These are phyloP conservation scores for Nakaseomyces glabratus DNA, from an alignment of 1,139 yeast species.

Conservation along the genomic window DNA sequence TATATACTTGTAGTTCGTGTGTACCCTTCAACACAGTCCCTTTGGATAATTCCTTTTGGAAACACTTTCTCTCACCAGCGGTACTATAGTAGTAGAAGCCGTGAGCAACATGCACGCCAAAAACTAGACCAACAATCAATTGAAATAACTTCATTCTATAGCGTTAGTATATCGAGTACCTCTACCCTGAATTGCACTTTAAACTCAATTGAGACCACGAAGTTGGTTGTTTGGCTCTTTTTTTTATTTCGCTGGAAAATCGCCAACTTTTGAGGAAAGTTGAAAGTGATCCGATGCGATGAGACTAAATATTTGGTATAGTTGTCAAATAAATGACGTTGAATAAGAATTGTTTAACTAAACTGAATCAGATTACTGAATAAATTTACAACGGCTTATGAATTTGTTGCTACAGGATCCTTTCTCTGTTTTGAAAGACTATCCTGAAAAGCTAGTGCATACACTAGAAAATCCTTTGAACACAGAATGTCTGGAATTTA, in stretches of 20 bases:
- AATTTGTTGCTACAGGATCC: constrained; percentile 87
- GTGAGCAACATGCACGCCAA: constrained; percentile 12
- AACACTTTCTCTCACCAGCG: constrained; percentile 50
- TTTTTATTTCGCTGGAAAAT: no score
- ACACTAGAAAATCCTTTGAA: constrained; percentile 54
- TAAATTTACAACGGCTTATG: constrained; percentile 29
- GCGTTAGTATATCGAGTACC: no score
- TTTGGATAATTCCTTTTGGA: constrained; percentile 52
- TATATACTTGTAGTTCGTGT: constrained; percentile 51
- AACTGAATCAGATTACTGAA: no score
- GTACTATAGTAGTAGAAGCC: constrained; percentile 44
- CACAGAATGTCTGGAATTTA: constrained; percentile 66
- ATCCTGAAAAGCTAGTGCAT: constrained; percentile 71
- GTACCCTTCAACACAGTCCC: constrained; percentile 52
- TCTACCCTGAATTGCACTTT: no score
- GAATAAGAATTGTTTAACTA: no score
- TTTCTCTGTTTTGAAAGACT: constrained; percentile 84
- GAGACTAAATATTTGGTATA: no score
- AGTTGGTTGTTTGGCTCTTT: no score
- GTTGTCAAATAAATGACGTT: no score
- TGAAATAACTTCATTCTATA: constrained; percentile 2
- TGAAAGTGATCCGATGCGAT: no score
- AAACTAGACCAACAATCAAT: neutral
- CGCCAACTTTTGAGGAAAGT: no score
- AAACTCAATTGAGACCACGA: no score